Evolutionary conservation across 345 rosid genomes (phyloP), one percentile per base, ranked within the genome.

Genomic region (Lepidium didymum): DNA sequence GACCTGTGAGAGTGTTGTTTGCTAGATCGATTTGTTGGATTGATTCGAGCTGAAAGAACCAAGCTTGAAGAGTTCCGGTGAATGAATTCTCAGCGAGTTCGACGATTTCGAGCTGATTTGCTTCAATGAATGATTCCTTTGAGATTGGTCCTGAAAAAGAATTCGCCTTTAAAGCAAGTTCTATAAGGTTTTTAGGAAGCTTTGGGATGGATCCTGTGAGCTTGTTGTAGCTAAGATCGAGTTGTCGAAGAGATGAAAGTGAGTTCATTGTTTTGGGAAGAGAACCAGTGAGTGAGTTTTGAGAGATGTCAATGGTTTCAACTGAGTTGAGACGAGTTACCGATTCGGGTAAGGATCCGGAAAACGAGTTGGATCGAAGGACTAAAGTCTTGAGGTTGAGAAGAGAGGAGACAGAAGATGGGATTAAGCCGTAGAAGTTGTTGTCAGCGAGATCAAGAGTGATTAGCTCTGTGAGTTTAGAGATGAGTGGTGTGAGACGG

Each of bases 61-160:
- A 93, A 1, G 87, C 50, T 62, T 78, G 83, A 0, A 93, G 77
- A 1, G 80, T 77, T 25, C 98, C 97, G 6, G 81, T 45, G 76
- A 93, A 69, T 18, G 88, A 87, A 83, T 90, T 93, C 56, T 88
- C 91, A 1, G 91, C 77, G 62, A 93, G 91, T 68, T 93, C 98
- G 55, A 88, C 62, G 3, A 93, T 91, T 69, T 81, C 97, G 13
- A 93, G 51, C 81, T 74, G 89, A 67, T 79, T 69, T 68, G 84
- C 61, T 68, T 85, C 84, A 9, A 78, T 82, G 57, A 93, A 93
- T 2, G 89, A 66, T 4, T 70, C 47, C 72, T 75, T 84, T 7
- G 72, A 8, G 23, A 90, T 45, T 7, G 74, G 66, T 14, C 98
- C 98, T 6, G 97, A 77, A 52, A 93, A 66, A 6, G 81, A 79